Percentiles rank a stretch among this genome's conserved stretches.
phyloP scores from a whole-genome alignment of 208 protist species.

The Hexamita inflata region DNA sequence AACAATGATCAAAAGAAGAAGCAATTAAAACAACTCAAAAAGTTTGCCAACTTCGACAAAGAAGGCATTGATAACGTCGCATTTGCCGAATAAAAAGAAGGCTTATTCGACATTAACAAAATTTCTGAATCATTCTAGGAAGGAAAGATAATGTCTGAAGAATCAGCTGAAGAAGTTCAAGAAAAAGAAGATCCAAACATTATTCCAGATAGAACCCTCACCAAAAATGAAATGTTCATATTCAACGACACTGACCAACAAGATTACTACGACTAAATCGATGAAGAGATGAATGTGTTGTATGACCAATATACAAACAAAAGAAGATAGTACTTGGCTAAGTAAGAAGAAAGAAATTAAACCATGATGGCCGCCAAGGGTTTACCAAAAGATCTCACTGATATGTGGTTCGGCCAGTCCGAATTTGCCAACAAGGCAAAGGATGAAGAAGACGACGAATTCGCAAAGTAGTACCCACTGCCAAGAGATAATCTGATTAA shows the following conservation, averaged over 20 bases:
- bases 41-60: background rate
- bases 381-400: too few species aligned
- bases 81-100: background rate
- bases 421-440: background rate
- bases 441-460: conserved; percentile 9
- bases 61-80: background rate
- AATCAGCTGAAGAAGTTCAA: background rate
- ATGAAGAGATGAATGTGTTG: background rate
- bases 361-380: too few species aligned
- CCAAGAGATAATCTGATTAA: background rate
- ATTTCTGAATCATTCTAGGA: background rate
- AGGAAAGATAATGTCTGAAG: background rate
- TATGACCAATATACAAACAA: background rate
- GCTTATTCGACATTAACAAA: background rate
- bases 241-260: background rate
- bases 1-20: background rate
- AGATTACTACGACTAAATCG: background rate
- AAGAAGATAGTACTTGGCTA: too few species aligned
- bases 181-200: background rate
- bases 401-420: too few species aligned
- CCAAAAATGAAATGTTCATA: background rate
- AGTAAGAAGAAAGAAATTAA: too few species aligned
- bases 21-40: background rate
- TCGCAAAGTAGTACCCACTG: background rate
- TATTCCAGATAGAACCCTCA: background rate